Base-by-base conservation (phyloP, 805 yeast genomes). In the Yueomyces sinensis region DNA sequence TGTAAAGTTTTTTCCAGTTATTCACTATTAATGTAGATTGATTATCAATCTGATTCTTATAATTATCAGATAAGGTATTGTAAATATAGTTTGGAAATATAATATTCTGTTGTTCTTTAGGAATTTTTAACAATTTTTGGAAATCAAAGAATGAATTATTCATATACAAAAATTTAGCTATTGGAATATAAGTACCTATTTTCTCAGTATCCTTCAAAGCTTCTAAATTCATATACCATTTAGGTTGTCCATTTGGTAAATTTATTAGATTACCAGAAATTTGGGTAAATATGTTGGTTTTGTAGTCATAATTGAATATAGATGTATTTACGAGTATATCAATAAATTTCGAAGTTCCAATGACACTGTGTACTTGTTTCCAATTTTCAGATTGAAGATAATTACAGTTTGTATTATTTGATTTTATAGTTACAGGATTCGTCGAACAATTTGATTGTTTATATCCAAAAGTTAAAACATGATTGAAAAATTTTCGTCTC, bases 391-490 rank as follows among this genome's bases (percentile, higher is more conserved):
- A 47, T 38, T 72, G 73, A 15, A 78, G 40, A 2, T 50, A 35
- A 14, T 60, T 54, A 3, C 62, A 60, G 17, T 54, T 53, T n/a
- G 63, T 52, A 39, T 65, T 70, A 6, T 55, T 47, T 5, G 57
- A 50, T 2, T 44, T 41, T 25, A 31, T 58, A 58, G 30, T 59
- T 41, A 3, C 34, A 37, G 5, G 57, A 47, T 5, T 51, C 43
- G 0, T 58, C 47, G 7, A 56, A 39, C 40, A 46, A 2, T 43
- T 38, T 1, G 64, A 65, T 31, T 61, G 52, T 3, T 44, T 43
- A 39, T 68, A 70, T 0, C 79, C 81, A 31, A 47, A 44, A 0
- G 58, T 41, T 4, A 76, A 33, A 0, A 59, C 58, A 46, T 72
- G 71, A 3, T 49, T 37, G 3, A 49, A 43, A 16, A 54, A 52